These are phyloP conservation scores for Suhomyces panamericanus DNA, from an alignment of 1,139 yeast genomes.

Conservation along the genomic window DNA sequence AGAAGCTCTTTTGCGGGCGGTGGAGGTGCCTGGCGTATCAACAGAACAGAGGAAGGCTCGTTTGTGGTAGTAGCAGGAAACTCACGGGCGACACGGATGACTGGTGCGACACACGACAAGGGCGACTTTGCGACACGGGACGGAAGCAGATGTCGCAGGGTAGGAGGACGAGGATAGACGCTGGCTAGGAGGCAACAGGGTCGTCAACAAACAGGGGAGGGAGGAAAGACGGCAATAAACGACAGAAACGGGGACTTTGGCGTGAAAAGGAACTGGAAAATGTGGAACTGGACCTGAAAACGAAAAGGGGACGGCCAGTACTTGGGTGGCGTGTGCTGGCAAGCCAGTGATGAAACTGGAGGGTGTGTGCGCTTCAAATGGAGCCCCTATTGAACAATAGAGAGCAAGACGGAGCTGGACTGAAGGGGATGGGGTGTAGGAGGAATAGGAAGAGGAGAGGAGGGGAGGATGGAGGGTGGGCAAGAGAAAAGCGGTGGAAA, in stretches of 20 bases:
- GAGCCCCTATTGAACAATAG: not conserved
- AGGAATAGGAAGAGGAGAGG: not conserved
- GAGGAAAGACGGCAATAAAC: too few relatives aligned
- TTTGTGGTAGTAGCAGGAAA: not conserved
- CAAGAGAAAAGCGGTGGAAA: not conserved
- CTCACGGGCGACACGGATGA: slow-evolving; percentile 2
- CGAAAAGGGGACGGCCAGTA: not conserved
- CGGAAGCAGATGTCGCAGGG: not conserved
- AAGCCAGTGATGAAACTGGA: not conserved
- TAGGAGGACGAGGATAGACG: not conserved
- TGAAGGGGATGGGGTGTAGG: not conserved
- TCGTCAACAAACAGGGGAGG: too few relatives aligned
- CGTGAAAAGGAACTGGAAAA: too few relatives aligned
- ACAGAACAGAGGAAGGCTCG: not conserved
- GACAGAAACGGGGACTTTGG: too few relatives aligned
- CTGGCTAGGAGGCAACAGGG: not conserved
- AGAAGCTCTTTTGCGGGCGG: not conserved
- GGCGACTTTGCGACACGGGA: not conserved
- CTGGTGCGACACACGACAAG: slow-evolving; percentile 1
- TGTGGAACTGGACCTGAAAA: too few relatives aligned
- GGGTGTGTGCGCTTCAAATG: slow-evolving; percentile 1
- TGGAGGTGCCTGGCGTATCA: not conserved
- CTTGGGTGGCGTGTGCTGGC: not conserved
- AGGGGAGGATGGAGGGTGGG: too few relatives aligned
- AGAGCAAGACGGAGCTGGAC: not conserved